Evolutionary conservation across 495 filamentous ascomycete genomes (phyloP).

Genomic region (Clavariopsis aquatica): DNA sequence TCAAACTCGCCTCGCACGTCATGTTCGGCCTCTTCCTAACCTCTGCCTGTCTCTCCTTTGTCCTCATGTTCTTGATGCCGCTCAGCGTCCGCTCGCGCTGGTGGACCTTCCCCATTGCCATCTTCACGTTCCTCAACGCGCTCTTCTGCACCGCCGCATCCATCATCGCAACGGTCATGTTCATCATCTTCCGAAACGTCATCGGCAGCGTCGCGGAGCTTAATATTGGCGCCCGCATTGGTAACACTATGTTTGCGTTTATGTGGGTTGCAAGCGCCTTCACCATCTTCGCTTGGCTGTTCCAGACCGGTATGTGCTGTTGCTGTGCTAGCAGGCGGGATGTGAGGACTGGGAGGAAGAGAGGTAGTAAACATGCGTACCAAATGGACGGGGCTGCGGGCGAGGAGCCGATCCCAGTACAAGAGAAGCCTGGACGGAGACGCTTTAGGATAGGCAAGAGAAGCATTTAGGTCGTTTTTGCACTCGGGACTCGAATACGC

Average conservation of each 20-base stretch:
- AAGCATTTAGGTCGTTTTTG: conserved; percentile 1
- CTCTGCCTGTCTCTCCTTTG: conserved; percentile 63
- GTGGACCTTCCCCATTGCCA: conserved; percentile 54
- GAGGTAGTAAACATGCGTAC: conserved; percentile 48
- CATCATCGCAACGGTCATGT: conserved; percentile 78
- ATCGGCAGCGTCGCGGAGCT: conserved; percentile 62
- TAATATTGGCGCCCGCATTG: conserved; percentile 73
- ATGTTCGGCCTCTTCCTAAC: conserved; percentile 90
- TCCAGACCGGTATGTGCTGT: conserved; percentile 74
- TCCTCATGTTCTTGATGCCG: conserved; percentile 67
- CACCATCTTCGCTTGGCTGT: conserved; percentile 64
- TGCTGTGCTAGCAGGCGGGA: conserved; percentile 66
- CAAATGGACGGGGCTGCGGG: conserved; percentile 4
- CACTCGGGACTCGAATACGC: not conserved
- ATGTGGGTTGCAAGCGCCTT: conserved; percentile 82
- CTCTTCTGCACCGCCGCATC: conserved; percentile 68
- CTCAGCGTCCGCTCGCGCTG: conserved; percentile 58
- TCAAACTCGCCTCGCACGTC: conserved; percentile 75
- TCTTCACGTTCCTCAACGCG: conserved; percentile 63
- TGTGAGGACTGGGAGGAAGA: conserved; percentile 56
- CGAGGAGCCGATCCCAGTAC: not conserved
- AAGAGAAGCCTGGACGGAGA: conserved; percentile 13
- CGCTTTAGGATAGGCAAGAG: conserved; percentile 18
- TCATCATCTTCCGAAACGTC: conserved; percentile 72
- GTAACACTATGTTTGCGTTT: conserved; percentile 76